Percentiles rank a stretch among this genome's conserved stretches.
Evolutionary conservation across 2,329 filamentous ascomycete species (phyloP).

Genomic region (Septoria petroselini): DNA sequence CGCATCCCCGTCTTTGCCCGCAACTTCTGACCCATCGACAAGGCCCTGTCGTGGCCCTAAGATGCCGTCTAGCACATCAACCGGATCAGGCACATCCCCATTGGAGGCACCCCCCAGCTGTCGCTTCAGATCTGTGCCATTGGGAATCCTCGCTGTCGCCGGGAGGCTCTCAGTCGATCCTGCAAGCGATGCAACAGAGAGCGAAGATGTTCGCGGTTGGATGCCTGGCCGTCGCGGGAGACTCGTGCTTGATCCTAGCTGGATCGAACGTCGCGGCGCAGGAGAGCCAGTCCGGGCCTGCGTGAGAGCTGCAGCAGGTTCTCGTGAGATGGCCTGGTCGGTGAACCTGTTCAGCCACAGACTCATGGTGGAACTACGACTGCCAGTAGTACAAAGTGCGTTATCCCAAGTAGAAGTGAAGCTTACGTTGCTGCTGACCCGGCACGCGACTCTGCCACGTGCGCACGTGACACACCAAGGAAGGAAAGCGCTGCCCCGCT

Average conservation of each 20-base stretch:
- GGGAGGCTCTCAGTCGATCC: conserved; percentile 75
- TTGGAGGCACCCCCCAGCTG: conserved; percentile 49
- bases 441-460: no score
- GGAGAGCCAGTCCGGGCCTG: conserved; percentile 69
- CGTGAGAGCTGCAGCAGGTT: conserved; percentile 63
- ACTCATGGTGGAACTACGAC: no score
- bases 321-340: conserved; percentile 38
- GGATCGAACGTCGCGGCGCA: conserved; percentile 63
- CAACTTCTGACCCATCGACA: conserved; percentile 11
- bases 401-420: no score
- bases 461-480: not conserved
- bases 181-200: conserved; percentile 69
- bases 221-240: conserved; percentile 66
- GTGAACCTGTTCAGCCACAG: conserved; percentile 92
- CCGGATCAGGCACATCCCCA: conserved; percentile 62
- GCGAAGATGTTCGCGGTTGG: conserved; percentile 69
- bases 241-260: conserved; percentile 62
- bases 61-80: conserved; percentile 65
- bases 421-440: no score
- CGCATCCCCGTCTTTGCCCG: conserved; percentile 40
- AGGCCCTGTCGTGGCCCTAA: conserved; percentile 44
- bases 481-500: not conserved
- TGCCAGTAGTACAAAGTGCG: no score
- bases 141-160: conserved; percentile 59
- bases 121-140: conserved; percentile 67